Evolutionary conservation across 176 grass and related monocot species (phyloP), one percentile per base, ranked within the genome.

Genomic region (Alloteropsis semialata): DNA sequence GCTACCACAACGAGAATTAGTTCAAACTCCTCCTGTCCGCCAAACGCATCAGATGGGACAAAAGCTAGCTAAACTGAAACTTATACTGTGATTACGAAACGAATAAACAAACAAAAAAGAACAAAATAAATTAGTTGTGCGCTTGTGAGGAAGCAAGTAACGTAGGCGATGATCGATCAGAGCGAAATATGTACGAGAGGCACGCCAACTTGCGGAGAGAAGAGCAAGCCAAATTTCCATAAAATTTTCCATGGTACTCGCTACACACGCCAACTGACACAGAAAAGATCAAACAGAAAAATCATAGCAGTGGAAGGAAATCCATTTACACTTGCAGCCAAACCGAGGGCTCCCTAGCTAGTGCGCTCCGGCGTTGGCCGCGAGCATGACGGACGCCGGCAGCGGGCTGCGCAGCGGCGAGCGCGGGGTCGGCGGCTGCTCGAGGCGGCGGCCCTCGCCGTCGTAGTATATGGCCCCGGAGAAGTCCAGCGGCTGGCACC

Each of bases 401-500:
- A 95, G 58, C 75, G 90, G 92, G 77, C 92, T 95, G 5, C 92
- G 82, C 45, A 95, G n/a, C 70, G 90, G 92, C 79, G 90, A 86
- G 29, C 92, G 87, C 36, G 92, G 92, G 10, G 92, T 65, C 15
- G 90, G 90, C 57, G 85, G 61, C 27, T 72, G 70, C 22, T 69
- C 89, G 44, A 98, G 84, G 12, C 84, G 87, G 11, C 82, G 90
- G 0, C 96, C 96, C 6, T 93, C 82, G 63, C 86, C 89, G 77
- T 98, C 96, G 75, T 98, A 98, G 77, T 89, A 84, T 69, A 98
- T 98, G 58, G 87, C 90, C 8, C 92, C 92, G 78, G 96, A 93
- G 92, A 95, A 95, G 2, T 92, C 72, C 48, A 94, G 87, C 17
- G 92, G 95, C 79, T 88, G 88, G 81, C 95, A 94, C 41, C 89